phyloP scores from a whole-genome alignment of 768 basidiomycete genomes.

The Tulasnella sp. region DNA sequence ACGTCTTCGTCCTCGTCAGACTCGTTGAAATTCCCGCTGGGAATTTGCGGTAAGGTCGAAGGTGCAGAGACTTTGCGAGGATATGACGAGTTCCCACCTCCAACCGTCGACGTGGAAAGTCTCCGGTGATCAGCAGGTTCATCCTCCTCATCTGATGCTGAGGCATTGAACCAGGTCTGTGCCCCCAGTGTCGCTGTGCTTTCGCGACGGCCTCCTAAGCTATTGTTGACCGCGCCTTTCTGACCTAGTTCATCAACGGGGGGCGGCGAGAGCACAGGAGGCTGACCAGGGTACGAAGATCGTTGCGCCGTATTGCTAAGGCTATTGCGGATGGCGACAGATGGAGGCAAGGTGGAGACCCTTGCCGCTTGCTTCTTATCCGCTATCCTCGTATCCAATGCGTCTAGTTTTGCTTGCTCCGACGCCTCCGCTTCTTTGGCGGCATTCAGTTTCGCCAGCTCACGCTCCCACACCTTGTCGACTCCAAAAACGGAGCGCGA shows the following conservation, averaged over 20 bases:
- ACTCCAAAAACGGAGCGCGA: slow-evolving; percentile 84
- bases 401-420: slow-evolving; percentile 28
- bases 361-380: slow-evolving; percentile 37
- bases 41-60: slow-evolving; percentile 8
- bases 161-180: slow-evolving; percentile 22
- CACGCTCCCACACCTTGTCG: slow-evolving; percentile 86
- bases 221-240: no score
- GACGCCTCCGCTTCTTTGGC: slow-evolving; percentile 59
- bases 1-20: slow-evolving; percentile 60
- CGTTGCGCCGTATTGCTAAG: no score
- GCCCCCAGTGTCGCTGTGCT: slow-evolving; percentile 17
- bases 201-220: neutral
- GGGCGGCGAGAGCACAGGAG: neutral
- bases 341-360: no score
- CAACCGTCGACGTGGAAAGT: neutral
- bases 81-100: neutral
- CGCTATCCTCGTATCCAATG: slow-evolving; percentile 37
- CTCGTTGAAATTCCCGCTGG: slow-evolving; percentile 28
- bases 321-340: no score
- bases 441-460: slow-evolving; percentile 66
- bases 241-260: neutral
- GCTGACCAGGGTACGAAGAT: neutral
- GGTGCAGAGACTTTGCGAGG: slow-evolving; percentile 4
- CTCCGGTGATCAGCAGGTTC: slow-evolving; percentile 8
- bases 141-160: slow-evolving; percentile 56